phyloP scores from a whole-genome alignment of 169 alveolate species.

The Babesia sp. region DNA sequence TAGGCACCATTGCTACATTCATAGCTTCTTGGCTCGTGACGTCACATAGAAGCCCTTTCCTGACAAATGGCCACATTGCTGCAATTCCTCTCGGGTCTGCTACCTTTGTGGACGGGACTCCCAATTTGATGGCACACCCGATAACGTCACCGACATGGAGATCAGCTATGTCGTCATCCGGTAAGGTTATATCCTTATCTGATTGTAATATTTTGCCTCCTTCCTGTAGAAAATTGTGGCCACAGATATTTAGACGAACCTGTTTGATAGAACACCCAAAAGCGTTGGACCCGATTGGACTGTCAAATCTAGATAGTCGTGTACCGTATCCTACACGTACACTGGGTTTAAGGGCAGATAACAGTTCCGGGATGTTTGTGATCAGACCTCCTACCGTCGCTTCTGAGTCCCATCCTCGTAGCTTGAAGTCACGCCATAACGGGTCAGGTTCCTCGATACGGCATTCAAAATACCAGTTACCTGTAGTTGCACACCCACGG shows the following conservation, averaged over 20 bases:
- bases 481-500: slow-evolving; percentile 46
- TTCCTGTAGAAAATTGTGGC: slow-evolving; percentile 12
- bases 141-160: slow-evolving; percentile 63
- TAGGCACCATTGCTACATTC: slow-evolving; percentile 34
- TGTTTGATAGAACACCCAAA: slow-evolving; percentile 67
- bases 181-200: background rate
- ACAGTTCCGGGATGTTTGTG: slow-evolving; percentile 6
- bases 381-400: slow-evolving; percentile 30
- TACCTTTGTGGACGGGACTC: slow-evolving; percentile 57
- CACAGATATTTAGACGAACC: slow-evolving; percentile 37
- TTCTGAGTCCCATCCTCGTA: slow-evolving; percentile 52
- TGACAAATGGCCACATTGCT: slow-evolving; percentile 74
- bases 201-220: background rate
- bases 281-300: slow-evolving; percentile 70
- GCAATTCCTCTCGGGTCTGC: slow-evolving; percentile 77
- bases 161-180: slow-evolving; percentile 5
- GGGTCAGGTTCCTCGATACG: slow-evolving; percentile 22
- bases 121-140: slow-evolving; percentile 67
- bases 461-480: slow-evolving; percentile 59
- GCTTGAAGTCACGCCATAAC: slow-evolving; percentile 34
- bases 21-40: slow-evolving; percentile 62
- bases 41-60: slow-evolving; percentile 66
- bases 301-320: slow-evolving; percentile 47
- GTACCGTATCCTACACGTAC: slow-evolving; percentile 73
- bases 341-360: slow-evolving; percentile 32